Evolutionary conservation across 2,329 filamentous ascomycete species (phyloP).

Genomic region (Colletotrichum sp.): DNA sequence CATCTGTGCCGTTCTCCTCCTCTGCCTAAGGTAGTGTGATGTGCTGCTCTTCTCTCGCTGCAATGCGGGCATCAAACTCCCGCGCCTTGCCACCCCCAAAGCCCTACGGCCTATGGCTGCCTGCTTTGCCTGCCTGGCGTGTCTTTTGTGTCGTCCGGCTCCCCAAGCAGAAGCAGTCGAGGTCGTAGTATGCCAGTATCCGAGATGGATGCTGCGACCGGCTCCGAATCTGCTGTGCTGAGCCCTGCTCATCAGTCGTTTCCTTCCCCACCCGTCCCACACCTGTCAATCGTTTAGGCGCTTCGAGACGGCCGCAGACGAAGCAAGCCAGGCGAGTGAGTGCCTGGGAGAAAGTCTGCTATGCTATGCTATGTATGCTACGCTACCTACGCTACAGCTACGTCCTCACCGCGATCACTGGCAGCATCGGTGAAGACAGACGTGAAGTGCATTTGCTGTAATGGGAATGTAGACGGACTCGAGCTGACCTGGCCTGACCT

Average conservation of each 20-base stretch:
- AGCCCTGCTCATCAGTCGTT: conserved; percentile 5
- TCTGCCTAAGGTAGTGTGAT: neutral
- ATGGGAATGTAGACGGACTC: neutral
- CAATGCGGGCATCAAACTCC: neutral
- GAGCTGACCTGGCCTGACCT: neutral
- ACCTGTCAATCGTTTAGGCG: conserved; percentile 16
- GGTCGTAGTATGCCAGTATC: neutral
- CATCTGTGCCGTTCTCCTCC: neutral
- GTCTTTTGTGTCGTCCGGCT: neutral
- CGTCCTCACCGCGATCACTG: neutral
- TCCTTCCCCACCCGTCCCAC: neutral
- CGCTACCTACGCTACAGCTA: neutral
- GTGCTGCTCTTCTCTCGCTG: neutral
- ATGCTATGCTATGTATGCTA: neutral
- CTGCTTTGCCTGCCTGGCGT: neutral
- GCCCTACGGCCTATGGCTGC: neutral
- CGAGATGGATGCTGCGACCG: neutral
- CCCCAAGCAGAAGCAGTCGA: neutral
- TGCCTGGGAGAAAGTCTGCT: neutral
- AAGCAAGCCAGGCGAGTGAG: neutral
- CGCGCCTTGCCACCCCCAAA: conserved; percentile 2
- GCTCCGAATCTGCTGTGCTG: conserved; percentile 1
- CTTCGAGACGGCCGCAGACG: neutral
- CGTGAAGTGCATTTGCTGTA: neutral
- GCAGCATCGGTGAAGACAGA: neutral